Evolutionary conservation across 768 basidiomycete genomes (phyloP).

Genomic region (Leccinum fibrillosum): DNA sequence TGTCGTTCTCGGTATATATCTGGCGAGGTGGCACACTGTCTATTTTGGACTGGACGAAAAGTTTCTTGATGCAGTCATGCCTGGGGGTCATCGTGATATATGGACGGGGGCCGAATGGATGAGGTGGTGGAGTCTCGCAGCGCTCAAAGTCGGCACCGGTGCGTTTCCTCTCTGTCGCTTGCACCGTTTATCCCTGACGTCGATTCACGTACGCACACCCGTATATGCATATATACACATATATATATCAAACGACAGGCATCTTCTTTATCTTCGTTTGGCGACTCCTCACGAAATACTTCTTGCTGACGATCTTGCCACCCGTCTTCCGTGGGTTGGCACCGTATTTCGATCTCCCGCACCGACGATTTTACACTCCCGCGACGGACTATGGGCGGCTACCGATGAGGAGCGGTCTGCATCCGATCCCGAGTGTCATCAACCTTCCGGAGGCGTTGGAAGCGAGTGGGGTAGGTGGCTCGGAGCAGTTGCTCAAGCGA

Average conservation of each 20-base stretch:
- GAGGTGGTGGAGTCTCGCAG: constrained; percentile 37
- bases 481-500: constrained; percentile 32
- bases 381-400: constrained; percentile 83
- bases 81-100: constrained; percentile 49
- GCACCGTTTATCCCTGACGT: not conserved
- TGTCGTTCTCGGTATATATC: constrained; percentile 69
- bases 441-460: constrained; percentile 57
- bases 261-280: constrained; percentile 79
- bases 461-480: constrained; percentile 38
- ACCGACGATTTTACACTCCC: constrained; percentile 84
- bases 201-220: not conserved
- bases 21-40: constrained; percentile 62
- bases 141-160: constrained; percentile 43
- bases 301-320: constrained; percentile 72
- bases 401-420: constrained; percentile 56
- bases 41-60: constrained; percentile 39
- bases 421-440: constrained; percentile 81
- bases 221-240: not conserved
- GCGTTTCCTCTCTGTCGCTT: constrained; percentile 6
- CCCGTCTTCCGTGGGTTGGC: constrained; percentile 79
- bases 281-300: constrained; percentile 82
- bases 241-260: constrained; percentile 38
- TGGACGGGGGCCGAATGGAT: constrained; percentile 32
- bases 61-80: constrained; percentile 43
- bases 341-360: constrained; percentile 67